Conservation (phyloP, 805 yeast genomes). For the Blastobotrys terrestris region DNA sequence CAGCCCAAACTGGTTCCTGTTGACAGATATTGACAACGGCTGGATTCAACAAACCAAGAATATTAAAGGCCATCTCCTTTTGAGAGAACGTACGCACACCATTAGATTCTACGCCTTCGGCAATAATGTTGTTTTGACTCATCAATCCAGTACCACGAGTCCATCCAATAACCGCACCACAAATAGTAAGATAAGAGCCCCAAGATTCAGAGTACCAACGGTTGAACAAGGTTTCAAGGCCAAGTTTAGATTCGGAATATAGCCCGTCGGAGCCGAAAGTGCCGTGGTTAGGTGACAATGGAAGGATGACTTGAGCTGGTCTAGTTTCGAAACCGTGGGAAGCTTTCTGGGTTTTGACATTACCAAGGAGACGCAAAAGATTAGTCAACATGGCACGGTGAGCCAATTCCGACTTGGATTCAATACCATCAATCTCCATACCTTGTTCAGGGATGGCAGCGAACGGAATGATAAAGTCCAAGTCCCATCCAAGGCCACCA, state of each 20-base stretch:
- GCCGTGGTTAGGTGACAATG: constrained; percentile 98
- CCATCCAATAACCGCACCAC: constrained; percentile 99
- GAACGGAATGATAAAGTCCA: constrained; percentile 92
- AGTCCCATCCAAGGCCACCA: constrained; percentile 96
- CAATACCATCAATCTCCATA: constrained; percentile 86
- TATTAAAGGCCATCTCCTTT: constrained; percentile 98
- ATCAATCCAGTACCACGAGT: constrained; percentile 99
- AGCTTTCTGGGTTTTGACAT: constrained; percentile 76
- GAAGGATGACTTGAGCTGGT: constrained; percentile 96
- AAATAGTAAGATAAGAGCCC: constrained; percentile 87
- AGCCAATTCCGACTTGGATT: constrained; percentile 93
- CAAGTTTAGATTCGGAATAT: constrained; percentile 94
- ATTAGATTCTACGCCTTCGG: constrained; percentile 91
- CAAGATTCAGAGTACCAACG: constrained; percentile 99
- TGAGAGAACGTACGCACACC: constrained; percentile 99
- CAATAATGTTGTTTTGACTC: constrained; percentile 95
- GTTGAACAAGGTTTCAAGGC: constrained; percentile 93
- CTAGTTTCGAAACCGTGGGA: constrained; percentile 78
- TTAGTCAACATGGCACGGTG: constrained; percentile 98
- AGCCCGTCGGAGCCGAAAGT: constrained; percentile 98
- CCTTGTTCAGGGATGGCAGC: constrained; percentile 99
- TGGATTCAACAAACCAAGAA: constrained; percentile 88
- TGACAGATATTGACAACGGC: constrained; percentile 81
- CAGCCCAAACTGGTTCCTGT: constrained; percentile 93
- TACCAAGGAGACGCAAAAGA: constrained; percentile 86